These are phyloP conservation scores for Coemansia sp. DNA, from an alignment of 192 early-diverging fungal genomes.

Conservation along the genomic window DNA sequence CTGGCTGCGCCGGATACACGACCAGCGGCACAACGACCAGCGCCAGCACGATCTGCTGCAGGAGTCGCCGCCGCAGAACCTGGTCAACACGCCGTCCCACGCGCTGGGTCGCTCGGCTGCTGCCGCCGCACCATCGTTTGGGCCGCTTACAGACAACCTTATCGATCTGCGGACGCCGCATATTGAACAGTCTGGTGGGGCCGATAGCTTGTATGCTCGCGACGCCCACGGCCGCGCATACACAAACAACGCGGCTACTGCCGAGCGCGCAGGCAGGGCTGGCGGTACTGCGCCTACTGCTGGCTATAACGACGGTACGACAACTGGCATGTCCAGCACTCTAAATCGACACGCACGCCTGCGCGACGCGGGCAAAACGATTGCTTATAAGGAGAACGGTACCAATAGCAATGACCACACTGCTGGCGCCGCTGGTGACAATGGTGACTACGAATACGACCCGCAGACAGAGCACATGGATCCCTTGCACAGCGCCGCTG, in stretches of 20 bases:
- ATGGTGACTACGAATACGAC: not conserved
- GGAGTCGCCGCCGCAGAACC: constrained; percentile 22
- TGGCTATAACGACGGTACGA: not conserved
- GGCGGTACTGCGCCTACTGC: constrained; percentile 2
- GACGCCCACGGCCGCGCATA: constrained; percentile 4
- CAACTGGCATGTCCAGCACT: not conserved
- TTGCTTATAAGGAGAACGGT: not conserved
- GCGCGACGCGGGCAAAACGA: not conserved
- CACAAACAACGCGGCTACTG: constrained; percentile 3
- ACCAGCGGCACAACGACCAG: constrained; percentile 4
- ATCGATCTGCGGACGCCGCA: constrained; percentile 19
- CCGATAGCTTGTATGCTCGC: constrained; percentile 7
- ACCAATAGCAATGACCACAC: not conserved
- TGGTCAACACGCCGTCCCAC: constrained; percentile 26
- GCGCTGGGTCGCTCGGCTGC: constrained; percentile 2
- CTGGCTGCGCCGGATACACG: constrained; percentile 20
- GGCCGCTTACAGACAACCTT: constrained; percentile 15
- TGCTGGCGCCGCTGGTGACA: not conserved
- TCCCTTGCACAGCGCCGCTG: not conserved
- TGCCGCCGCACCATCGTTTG: constrained; percentile 8
- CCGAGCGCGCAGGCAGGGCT: not conserved
- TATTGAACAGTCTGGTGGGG: not conserved
- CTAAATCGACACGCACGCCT: constrained; percentile 7
- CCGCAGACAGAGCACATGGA: not conserved
- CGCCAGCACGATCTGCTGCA: constrained; percentile 9